Conservation (phyloP, 2,329 filamentous ascomycete species). For the Colletotrichum sublineola region DNA sequence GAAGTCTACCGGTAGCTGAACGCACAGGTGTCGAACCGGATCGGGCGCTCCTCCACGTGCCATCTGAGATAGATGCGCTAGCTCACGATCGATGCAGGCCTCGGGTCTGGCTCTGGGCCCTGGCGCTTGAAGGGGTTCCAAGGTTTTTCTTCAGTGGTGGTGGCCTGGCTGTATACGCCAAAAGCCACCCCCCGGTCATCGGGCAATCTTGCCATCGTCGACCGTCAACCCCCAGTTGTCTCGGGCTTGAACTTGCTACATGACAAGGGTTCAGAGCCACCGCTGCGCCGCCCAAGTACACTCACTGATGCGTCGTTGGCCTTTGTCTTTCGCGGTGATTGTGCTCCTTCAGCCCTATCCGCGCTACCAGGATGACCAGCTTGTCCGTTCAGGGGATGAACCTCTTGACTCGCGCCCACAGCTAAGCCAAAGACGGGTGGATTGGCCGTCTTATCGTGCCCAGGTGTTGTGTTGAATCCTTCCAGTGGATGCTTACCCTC, state of each 20-base stretch:
- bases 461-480: too few species aligned
- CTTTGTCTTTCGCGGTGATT: background rate
- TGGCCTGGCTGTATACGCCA: background rate
- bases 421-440: background rate
- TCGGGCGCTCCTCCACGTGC: conserved; percentile 24
- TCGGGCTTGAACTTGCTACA: conserved; percentile 46
- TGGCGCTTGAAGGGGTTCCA: conserved; percentile 5
- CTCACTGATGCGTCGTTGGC: too few species aligned
- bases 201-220: background rate
- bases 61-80: conserved; percentile 28
- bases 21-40: background rate
- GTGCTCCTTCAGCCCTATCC: background rate
- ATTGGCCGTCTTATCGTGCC: background rate
- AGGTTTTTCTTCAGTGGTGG: background rate
- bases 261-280: conserved; percentile 41
- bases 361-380: background rate
- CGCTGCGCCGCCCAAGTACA: too few species aligned
- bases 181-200: background rate
- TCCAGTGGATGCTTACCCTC: too few species aligned
- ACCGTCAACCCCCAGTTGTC: background rate
- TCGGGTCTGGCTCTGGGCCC: background rate
- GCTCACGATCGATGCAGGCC: conserved; percentile 8
- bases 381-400: background rate
- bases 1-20: background rate
- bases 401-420: background rate